Evolutionary conservation across 2,329 filamentous ascomycete genomes (phyloP).

Genomic region (Fusarium sp.): DNA sequence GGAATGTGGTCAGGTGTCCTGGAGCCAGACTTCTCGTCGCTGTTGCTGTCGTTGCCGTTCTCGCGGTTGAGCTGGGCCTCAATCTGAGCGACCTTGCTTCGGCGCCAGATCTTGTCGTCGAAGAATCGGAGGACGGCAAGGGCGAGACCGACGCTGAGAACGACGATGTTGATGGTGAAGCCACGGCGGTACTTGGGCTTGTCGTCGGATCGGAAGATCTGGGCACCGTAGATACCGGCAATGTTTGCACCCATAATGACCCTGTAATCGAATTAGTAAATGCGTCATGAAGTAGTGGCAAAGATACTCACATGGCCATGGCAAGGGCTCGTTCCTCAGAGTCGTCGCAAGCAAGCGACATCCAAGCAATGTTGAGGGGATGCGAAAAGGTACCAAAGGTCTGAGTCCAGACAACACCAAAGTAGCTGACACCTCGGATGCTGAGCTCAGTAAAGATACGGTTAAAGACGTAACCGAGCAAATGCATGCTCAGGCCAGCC

Average conservation of each 20-base stretch:
- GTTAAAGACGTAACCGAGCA: slow-evolving; percentile 66
- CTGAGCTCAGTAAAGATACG: slow-evolving; percentile 61
- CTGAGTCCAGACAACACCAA: slow-evolving; percentile 68
- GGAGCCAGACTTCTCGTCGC: slow-evolving; percentile 21
- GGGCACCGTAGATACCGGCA: slow-evolving; percentile 70
- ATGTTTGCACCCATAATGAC: slow-evolving; percentile 73
- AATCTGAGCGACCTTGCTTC: slow-evolving; percentile 10
- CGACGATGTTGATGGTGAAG: slow-evolving; percentile 59
- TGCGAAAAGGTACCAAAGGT: slow-evolving; percentile 66
- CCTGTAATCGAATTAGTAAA: slow-evolving; percentile 41
- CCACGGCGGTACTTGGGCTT: slow-evolving; percentile 62
- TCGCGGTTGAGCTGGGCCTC: slow-evolving; percentile 22
- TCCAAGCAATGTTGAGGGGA: slow-evolving; percentile 70
- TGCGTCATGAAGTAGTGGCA: too few species aligned
- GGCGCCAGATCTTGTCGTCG: slow-evolving; percentile 52
- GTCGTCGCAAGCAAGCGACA: slow-evolving; percentile 66
- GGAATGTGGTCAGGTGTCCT: neutral
- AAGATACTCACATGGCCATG: slow-evolving; percentile 64
- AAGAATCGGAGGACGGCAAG: slow-evolving; percentile 57
- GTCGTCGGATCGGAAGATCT: slow-evolving; percentile 68
- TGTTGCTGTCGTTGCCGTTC: slow-evolving; percentile 21
- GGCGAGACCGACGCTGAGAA: slow-evolving; percentile 57
- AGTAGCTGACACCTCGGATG: slow-evolving; percentile 59
- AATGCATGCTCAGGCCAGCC: slow-evolving; percentile 58
- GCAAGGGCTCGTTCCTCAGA: slow-evolving; percentile 69